These are phyloP conservation scores for Nakazawaea wickerhamii DNA, from an alignment of 805 yeast genomes.

Conservation along the genomic window DNA sequence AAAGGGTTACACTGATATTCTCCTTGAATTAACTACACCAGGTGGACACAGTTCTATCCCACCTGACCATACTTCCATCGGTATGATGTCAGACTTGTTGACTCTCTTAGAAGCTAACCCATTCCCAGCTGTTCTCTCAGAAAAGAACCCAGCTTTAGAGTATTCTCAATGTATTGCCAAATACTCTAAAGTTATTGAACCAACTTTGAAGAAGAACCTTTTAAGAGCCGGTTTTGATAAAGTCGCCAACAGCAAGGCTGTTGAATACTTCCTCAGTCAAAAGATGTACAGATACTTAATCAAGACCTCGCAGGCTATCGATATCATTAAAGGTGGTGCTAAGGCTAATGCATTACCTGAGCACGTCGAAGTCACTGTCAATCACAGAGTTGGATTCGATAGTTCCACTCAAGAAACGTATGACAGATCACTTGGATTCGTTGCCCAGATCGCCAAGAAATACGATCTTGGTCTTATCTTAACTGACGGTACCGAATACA, in stretches of 20 bases:
- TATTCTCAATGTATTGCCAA: constrained; percentile 60
- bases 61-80: constrained; percentile 73
- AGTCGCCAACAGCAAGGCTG: constrained; percentile 29
- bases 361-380: constrained; percentile 43
- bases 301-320: constrained; percentile 64
- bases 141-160: constrained; percentile 54
- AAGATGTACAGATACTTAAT: constrained; percentile 31
- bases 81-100: constrained; percentile 59
- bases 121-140: constrained; percentile 39
- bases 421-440: constrained; percentile 31
- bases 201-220: constrained; percentile 23
- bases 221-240: constrained; percentile 32
- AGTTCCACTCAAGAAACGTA: constrained; percentile 39
- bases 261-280: constrained; percentile 15
- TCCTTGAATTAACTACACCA: constrained; percentile 43
- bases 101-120: constrained; percentile 52
- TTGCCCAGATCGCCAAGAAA: constrained; percentile 37
- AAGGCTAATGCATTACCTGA: constrained; percentile 79
- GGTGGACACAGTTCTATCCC: constrained; percentile 61
- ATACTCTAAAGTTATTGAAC: constrained; percentile 30
- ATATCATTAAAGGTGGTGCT: constrained; percentile 64
- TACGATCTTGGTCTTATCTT: constrained; percentile 43
- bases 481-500: constrained; percentile 25
- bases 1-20: constrained; percentile 35
- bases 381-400: constrained; percentile 62